Evolutionary conservation across 2,329 filamentous ascomycete genomes (phyloP).

Genomic region (Ascochyta fabae): DNA sequence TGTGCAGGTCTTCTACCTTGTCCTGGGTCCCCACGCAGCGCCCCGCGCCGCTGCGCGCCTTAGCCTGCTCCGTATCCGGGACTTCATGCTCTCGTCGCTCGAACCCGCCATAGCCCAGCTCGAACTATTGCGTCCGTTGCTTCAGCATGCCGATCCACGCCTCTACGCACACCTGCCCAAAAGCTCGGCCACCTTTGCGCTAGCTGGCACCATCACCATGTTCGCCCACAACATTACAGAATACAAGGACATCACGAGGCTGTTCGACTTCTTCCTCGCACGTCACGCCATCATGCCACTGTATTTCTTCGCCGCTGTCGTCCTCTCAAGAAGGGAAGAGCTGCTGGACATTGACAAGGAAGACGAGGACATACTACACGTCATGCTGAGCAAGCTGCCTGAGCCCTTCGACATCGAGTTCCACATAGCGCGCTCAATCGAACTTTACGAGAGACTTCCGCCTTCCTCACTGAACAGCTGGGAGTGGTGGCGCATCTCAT

Average conservation of each 20-base stretch:
- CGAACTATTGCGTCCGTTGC: slow-evolving; percentile 82
- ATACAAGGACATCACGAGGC: slow-evolving; percentile 83
- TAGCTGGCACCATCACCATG: slow-evolving; percentile 92
- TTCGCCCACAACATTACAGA: slow-evolving; percentile 95
- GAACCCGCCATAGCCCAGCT: slow-evolving; percentile 83
- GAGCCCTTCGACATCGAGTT: slow-evolving; percentile 79
- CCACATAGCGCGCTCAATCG: slow-evolving; percentile 70
- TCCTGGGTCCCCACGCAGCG: slow-evolving; percentile 70
- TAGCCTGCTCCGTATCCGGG: slow-evolving; percentile 86
- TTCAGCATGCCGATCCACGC: slow-evolving; percentile 72
- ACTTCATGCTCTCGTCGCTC: slow-evolving; percentile 95
- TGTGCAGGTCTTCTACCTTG: slow-evolving; percentile 90
- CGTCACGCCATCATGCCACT: slow-evolving; percentile 86
- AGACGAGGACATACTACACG: slow-evolving; percentile 85
- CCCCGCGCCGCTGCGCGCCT: slow-evolving; percentile 75
- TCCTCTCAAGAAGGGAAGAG: slow-evolving; percentile 79
- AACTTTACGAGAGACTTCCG: slow-evolving; percentile 70
- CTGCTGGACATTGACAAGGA: slow-evolving; percentile 83
- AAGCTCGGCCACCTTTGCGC: slow-evolving; percentile 87
- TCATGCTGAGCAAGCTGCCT: slow-evolving; percentile 85
- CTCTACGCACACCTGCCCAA: slow-evolving; percentile 77
- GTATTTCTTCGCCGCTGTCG: slow-evolving; percentile 82
- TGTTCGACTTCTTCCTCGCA: slow-evolving; percentile 92
- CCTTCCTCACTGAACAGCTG: slow-evolving; percentile 70
- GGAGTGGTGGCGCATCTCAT: slow-evolving; percentile 75